phyloP scores from a whole-genome alignment of 371 early-diverging fungal species.

The Circinella minor region DNA sequence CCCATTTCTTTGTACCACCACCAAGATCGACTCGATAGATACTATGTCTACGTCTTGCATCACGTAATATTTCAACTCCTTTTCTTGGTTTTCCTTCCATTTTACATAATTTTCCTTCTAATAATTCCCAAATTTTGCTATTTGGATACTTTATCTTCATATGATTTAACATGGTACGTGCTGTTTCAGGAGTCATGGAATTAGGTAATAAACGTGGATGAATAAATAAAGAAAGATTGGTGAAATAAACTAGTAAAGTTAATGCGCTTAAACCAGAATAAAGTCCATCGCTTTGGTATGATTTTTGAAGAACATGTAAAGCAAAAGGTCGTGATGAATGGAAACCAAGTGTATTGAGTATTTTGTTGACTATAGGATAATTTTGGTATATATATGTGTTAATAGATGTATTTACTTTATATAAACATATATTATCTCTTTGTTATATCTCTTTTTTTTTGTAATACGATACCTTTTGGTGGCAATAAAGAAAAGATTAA shows the following conservation, averaged over 20 bases:
- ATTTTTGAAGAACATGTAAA: constrained; percentile 41
- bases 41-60: constrained; percentile 38
- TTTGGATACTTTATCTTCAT: constrained; percentile 43
- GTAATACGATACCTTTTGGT: constrained; percentile 38
- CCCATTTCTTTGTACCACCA: constrained; percentile 12
- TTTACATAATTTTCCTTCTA: constrained; percentile 51
- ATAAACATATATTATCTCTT: background rate
- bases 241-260: constrained; percentile 48
- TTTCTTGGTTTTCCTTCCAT: constrained; percentile 50
- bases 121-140: constrained; percentile 48
- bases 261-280: constrained; percentile 48
- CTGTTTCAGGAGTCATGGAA: constrained; percentile 39
- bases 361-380: constrained; percentile 35
- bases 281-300: constrained; percentile 40
- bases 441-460: too few species aligned
- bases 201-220: constrained; percentile 47
- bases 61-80: constrained; percentile 48
- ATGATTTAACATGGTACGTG: constrained; percentile 37
- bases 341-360: constrained; percentile 51
- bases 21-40: background rate
- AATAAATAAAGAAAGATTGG: constrained; percentile 51
- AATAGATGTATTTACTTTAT: background rate
- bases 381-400: background rate
- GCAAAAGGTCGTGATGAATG: constrained; percentile 57
- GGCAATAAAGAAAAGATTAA: constrained; percentile 53